These are phyloP conservation scores for Cercophora sp. DNA, from an alignment of 495 filamentous ascomycete species.

Conservation along the genomic window DNA sequence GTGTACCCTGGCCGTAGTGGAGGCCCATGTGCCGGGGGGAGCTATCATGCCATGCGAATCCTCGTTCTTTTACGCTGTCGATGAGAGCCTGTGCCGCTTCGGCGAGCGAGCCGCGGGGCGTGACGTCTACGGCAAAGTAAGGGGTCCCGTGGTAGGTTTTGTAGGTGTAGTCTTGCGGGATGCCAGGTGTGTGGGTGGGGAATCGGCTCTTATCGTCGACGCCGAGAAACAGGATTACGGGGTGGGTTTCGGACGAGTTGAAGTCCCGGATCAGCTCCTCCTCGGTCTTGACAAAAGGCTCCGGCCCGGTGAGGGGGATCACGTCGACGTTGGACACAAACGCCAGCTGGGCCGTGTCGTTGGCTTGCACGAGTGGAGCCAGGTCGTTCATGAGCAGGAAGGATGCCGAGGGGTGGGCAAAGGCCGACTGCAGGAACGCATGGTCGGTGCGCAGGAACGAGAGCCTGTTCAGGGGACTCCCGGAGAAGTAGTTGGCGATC, in stretches of 20 bases:
- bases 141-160: conserved; percentile 67
- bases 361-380: conserved; percentile 62
- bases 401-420: conserved; percentile 62
- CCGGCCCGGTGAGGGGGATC: conserved; percentile 61
- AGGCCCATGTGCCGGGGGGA: conserved; percentile 36
- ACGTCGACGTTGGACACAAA: conserved; percentile 63
- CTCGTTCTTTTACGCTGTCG: conserved; percentile 29
- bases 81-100: conserved; percentile 52
- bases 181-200: background rate
- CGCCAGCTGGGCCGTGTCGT: conserved; percentile 50
- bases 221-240: conserved; percentile 80
- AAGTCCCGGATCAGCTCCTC: conserved; percentile 67
- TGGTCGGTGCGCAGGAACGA: conserved; percentile 83
- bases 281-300: conserved; percentile 69
- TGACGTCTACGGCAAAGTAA: conserved; percentile 87
- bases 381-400: conserved; percentile 80
- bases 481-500: conserved; percentile 92
- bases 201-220: conserved; percentile 62
- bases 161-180: conserved; percentile 28
- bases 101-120: conserved; percentile 57
- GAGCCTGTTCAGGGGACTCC: conserved; percentile 59
- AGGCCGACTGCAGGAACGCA: conserved; percentile 70
- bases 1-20: conserved; percentile 40
- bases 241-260: conserved; percentile 61
- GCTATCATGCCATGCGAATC: conserved; percentile 19